A percentile compares a stretch with the other conserved stretches of the same genome.
phyloP scores from a whole-genome alignment of 179 eudicot genomes.

The Sideroxylon spinosum region DNA sequence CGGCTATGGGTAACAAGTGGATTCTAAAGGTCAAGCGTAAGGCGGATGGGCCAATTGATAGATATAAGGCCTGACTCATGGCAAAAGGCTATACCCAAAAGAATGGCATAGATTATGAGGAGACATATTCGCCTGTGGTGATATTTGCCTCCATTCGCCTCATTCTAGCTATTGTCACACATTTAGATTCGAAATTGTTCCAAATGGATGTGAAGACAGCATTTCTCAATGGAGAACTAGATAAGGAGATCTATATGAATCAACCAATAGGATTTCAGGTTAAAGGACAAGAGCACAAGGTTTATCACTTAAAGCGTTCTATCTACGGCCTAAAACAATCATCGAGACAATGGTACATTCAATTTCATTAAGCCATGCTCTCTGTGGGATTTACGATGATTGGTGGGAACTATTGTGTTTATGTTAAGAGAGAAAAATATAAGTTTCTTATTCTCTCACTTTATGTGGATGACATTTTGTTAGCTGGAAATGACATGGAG shows the following conservation, averaged over 20 bases:
- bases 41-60: background rate
- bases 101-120: background rate
- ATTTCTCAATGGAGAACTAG: background rate
- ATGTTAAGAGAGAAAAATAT: background rate
- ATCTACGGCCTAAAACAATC: background rate
- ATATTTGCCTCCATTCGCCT: background rate
- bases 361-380: background rate
- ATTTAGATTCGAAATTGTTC: background rate
- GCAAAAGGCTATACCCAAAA: background rate
- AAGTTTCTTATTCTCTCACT: slow-evolving; percentile 4
- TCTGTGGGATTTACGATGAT: background rate
- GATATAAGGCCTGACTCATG: background rate
- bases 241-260: background rate
- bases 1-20: background rate
- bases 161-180: slow-evolving; percentile 1
- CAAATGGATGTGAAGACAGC: background rate
- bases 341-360: background rate
- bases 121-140: background rate
- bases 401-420: background rate
- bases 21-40: background rate
- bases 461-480: background rate
- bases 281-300: background rate
- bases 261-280: background rate
- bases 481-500: background rate
- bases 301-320: background rate